Percentiles rank a stretch among this genome's conserved stretches.
Evolutionary conservation across 164 flowering plant genomes (phyloP).

Genomic region (Magnolia sinica): DNA sequence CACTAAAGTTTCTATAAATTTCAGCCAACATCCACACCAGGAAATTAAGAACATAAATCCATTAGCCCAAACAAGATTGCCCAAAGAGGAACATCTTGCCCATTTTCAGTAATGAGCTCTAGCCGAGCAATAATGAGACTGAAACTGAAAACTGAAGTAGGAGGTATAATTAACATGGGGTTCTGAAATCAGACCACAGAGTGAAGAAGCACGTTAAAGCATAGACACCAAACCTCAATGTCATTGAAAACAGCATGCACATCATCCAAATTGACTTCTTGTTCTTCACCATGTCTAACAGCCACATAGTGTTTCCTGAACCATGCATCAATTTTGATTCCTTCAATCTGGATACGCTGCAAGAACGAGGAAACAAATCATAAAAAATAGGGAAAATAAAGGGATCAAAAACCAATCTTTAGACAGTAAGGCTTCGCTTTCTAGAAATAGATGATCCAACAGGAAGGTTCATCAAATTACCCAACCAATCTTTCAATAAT

Average conservation of each 20-base stretch:
- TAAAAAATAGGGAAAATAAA: no score
- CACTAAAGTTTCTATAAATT: neutral
- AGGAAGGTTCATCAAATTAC: no score
- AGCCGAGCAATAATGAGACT: no score
- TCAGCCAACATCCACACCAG: no score
- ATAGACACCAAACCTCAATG: slow-evolving; percentile 60
- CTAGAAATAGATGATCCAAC: no score
- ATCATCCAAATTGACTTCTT: slow-evolving; percentile 87
- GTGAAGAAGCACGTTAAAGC: neutral
- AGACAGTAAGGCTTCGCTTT: no score
- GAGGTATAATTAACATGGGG: neutral
- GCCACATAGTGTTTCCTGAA: slow-evolving; percentile 61
- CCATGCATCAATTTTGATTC: slow-evolving; percentile 73
- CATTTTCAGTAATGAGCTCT: no score
- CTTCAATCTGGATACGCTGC: slow-evolving; percentile 87
- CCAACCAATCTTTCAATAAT: no score
- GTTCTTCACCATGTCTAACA: slow-evolving; percentile 52
- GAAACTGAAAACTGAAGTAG: neutral
- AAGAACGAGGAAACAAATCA: slow-evolving; percentile 5
- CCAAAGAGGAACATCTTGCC: no score
- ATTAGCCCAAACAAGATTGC: no score
- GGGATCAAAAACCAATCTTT: neutral
- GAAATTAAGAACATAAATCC: no score
- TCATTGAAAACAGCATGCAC: slow-evolving; percentile 85
- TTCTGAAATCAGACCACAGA: neutral